Percentiles rank a stretch among this genome's conserved stretches.
Conservation (phyloP, 257 asterid genomes). For the Solanum microdontum region DNA sequence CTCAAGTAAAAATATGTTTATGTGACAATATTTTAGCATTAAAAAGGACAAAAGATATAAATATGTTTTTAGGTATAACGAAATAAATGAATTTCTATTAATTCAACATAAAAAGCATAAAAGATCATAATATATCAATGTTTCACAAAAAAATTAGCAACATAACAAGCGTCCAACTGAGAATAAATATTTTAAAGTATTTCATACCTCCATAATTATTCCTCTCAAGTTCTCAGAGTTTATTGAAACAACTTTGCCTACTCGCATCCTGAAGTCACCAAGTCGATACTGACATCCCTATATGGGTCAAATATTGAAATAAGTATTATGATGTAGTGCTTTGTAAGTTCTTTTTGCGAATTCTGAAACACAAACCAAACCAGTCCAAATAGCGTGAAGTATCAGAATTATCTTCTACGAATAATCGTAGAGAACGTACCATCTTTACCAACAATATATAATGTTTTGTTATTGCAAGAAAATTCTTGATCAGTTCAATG, state of each 20-base stretch:
- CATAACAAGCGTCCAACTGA: not conserved
- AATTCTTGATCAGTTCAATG: not conserved
- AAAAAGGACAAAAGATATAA: too few species aligned
- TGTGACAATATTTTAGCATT: too few species aligned
- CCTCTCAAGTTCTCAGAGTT: conserved; percentile 30
- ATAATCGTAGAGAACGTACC: not conserved
- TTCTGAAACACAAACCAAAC: not conserved
- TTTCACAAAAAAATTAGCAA: not conserved
- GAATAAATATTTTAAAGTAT: not conserved
- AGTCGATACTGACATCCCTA: conserved; percentile 75
- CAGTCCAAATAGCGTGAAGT: not conserved
- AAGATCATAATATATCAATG: not conserved
- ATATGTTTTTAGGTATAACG: too few species aligned
- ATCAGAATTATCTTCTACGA: not conserved
- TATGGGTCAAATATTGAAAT: not conserved
- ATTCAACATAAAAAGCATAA: too few species aligned
- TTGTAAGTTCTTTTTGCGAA: not conserved
- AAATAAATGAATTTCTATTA: too few species aligned
- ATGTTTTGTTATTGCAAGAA: not conserved
- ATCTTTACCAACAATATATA: not conserved
- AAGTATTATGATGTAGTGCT: not conserved
- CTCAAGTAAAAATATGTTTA: too few species aligned
- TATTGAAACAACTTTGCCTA: conserved; percentile 77
- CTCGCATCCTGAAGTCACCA: conserved; percentile 84
- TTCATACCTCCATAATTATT: conserved; percentile 87